phyloP scores from a whole-genome alignment of 441 rosid species.

The Mallotus japonicus region DNA sequence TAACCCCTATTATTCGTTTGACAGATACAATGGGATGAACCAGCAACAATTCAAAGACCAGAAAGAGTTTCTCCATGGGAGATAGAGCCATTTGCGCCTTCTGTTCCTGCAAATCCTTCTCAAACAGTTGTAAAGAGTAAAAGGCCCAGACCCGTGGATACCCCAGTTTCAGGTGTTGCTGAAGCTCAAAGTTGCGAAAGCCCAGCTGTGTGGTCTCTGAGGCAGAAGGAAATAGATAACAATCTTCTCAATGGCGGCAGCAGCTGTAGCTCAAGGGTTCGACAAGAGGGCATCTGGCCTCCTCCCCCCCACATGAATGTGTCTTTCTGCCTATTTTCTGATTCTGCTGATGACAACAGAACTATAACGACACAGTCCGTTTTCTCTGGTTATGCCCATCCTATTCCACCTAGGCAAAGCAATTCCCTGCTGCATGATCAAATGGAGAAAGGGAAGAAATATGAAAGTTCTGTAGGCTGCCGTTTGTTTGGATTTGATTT shows the following conservation, averaged over 20 bases:
- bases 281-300: conserved; percentile 39
- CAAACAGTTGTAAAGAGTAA: conserved; percentile 55
- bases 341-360: conserved; percentile 34
- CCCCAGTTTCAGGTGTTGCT: conserved; percentile 42
- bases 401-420: conserved; percentile 30
- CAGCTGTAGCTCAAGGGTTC: conserved; percentile 32
- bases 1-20: conserved; percentile 23
- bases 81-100: conserved; percentile 61
- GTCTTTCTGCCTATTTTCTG: conserved; percentile 46
- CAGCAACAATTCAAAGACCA: conserved; percentile 67
- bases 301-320: conserved; percentile 35
- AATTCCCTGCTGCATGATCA: conserved; percentile 32
- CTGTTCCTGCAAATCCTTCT: conserved; percentile 37
- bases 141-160: conserved; percentile 55
- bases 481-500: conserved; percentile 81
- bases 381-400: conserved; percentile 30
- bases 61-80: conserved; percentile 96
- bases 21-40: conserved; percentile 94
- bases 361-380: conserved; percentile 26
- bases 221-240: conserved; percentile 39
- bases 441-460: conserved; percentile 35
- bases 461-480: conserved; percentile 48
- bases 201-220: conserved; percentile 40
- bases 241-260: conserved; percentile 24
- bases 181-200: conserved; percentile 50